Evolutionary conservation across 805 yeast genomes (phyloP), one percentile per base, ranked within the genome.

Genomic region (Clavispora vitiphila): DNA sequence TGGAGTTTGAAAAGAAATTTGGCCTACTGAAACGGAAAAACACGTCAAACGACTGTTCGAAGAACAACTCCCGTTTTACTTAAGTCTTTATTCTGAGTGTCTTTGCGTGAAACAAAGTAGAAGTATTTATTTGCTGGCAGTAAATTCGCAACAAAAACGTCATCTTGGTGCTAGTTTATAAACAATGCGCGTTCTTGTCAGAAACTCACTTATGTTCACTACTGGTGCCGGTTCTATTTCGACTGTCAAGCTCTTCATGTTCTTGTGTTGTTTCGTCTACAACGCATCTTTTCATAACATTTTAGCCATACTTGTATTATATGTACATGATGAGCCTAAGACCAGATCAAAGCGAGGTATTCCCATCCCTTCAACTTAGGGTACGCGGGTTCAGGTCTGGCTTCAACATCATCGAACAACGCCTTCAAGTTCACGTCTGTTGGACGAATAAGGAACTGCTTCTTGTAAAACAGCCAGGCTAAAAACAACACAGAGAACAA

Each of bases 381-480:
- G 35, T 46, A 44, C 4, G 57, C 55, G 7, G 63, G 59, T 41
- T 61, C 66, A 25, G 66, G 67, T 42, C 58, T 54, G 12, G 54
- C 58, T 29, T 48, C 55, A 18, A 56, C 59, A 43, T 63, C 67
- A 39, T 47, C 48, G 49, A 63, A 63, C 32, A 63, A 48, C 4
- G 55, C 37, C 31, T 42, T 49, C 48, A 61, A 55, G 40, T 61
- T 59, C 18, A 60, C 62, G 10, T 58, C 61, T 32, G 32, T 31
- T 4, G 44, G 42, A 3, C 15, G 8, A 7, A 34, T 11, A 10
- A 30, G 36, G 38, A 48, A 60, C 4, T 69, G 62, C 36, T 44
- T 53, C 50, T 61, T 62, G 47, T 51, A 43, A 18, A 63, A 15
- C 38, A 65, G 65, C 67, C 69, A 68, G 42, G 53, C 55, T 14